phyloP scores from a whole-genome alignment of 768 basidiomycete genomes.

The Rhodotorula graminis region DNA sequence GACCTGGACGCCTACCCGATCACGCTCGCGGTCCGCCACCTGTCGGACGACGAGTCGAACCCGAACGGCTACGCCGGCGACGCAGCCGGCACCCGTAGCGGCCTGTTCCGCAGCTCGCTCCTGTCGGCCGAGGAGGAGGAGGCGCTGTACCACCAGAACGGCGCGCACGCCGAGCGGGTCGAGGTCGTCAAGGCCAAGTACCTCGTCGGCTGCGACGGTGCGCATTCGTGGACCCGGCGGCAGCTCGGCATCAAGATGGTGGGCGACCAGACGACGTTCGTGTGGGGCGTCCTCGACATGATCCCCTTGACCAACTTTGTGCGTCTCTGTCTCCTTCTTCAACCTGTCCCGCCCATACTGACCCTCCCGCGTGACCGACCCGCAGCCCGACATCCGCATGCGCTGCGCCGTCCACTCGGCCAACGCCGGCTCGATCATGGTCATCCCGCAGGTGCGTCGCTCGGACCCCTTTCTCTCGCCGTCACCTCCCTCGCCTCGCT shows the following conservation, averaged over 20 bases:
- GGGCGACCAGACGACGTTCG: constrained; percentile 67
- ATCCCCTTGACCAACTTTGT: constrained; percentile 64
- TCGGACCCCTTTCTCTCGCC: no score
- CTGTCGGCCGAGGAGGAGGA: constrained; percentile 41
- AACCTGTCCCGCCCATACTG: no score
- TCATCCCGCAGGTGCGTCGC: constrained; percentile 55
- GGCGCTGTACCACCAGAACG: constrained; percentile 27
- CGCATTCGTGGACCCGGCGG: constrained; percentile 55
- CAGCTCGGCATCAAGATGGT: constrained; percentile 63
- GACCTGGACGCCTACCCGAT: constrained; percentile 43
- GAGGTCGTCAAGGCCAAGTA: constrained; percentile 56
- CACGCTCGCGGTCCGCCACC: constrained; percentile 39
- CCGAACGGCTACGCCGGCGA: constrained; percentile 33
- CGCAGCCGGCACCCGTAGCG: constrained; percentile 25
- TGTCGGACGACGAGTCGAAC: constrained; percentile 40
- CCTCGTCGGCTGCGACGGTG: constrained; percentile 67
- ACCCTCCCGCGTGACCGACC: no score
- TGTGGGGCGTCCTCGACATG: constrained; percentile 79
- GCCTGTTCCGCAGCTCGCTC: constrained; percentile 40
- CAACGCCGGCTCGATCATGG: constrained; percentile 56
- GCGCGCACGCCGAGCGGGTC: not conserved
- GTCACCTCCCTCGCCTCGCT: not conserved
- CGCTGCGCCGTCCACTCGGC: constrained; percentile 63
- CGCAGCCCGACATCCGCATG: constrained; percentile 64
- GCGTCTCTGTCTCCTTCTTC: not conserved